phyloP scores from a whole-genome alignment of 495 filamentous ascomycete species.

The Xylona heveae region DNA sequence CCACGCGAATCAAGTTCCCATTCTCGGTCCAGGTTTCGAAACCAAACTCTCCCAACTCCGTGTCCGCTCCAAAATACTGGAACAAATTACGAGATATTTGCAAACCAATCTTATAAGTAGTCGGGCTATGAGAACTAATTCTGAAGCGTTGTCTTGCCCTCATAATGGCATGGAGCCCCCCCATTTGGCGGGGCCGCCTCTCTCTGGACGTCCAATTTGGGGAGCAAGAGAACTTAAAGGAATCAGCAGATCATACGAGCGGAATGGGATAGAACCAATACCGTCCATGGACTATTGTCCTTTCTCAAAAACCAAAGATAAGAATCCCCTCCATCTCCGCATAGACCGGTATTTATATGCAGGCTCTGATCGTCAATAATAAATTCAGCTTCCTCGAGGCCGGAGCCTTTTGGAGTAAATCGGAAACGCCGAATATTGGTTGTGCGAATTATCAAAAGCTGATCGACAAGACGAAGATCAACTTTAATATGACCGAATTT shows the following conservation, averaged over 20 bases:
- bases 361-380: slow-evolving; percentile 2
- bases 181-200: slow-evolving; percentile 23
- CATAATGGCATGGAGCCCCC: slow-evolving; percentile 29
- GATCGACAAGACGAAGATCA: slow-evolving; percentile 1
- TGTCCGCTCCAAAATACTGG: slow-evolving; percentile 36
- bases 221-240: not conserved
- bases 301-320: not conserved
- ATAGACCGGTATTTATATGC: not conserved
- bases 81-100: slow-evolving; percentile 36
- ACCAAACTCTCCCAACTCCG: slow-evolving; percentile 16
- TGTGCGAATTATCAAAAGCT: slow-evolving; percentile 5
- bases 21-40: slow-evolving; percentile 2
- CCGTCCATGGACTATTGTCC: slow-evolving; percentile 3
- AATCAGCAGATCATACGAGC: slow-evolving; percentile 5
- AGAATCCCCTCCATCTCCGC: slow-evolving; percentile 10
- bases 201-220: slow-evolving; percentile 11
- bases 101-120: slow-evolving; percentile 17
- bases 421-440: slow-evolving; percentile 10
- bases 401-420: not conserved
- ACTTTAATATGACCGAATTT: slow-evolving; percentile 14
- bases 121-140: slow-evolving; percentile 16
- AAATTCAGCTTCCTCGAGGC: not conserved
- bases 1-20: slow-evolving; percentile 18
- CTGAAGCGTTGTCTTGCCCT: slow-evolving; percentile 21
- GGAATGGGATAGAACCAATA: slow-evolving; percentile 1